These are phyloP conservation scores for Penicillium simplicissimum DNA, from an alignment of 495 filamentous ascomycete genomes.

Conservation along the genomic window DNA sequence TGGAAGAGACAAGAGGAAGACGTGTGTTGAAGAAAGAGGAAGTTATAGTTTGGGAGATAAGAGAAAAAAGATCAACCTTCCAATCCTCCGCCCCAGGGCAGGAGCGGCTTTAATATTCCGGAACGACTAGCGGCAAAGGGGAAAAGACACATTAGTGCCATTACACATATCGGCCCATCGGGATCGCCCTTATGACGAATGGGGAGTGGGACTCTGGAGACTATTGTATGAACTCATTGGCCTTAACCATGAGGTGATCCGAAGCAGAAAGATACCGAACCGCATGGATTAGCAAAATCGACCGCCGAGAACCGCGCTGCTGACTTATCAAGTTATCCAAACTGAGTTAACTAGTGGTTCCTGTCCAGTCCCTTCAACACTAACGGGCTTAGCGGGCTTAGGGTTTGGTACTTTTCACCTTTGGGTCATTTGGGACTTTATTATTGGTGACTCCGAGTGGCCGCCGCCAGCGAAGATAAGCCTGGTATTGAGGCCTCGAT, in stretches of 20 bases:
- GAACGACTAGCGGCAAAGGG: not conserved
- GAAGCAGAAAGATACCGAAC: slow-evolving; percentile 49
- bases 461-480: not conserved
- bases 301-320: slow-evolving; percentile 37
- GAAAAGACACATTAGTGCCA: no score
- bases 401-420: not conserved
- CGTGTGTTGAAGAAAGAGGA: not conserved
- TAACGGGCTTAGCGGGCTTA: not conserved
- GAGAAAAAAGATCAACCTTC: not conserved
- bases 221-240: slow-evolving; percentile 3
- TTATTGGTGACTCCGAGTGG: not conserved
- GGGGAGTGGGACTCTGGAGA: slow-evolving; percentile 14
- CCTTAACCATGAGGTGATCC: slow-evolving; percentile 39
- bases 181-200: slow-evolving; percentile 29
- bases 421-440: not conserved
- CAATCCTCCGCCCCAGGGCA: slow-evolving; percentile 8
- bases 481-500: not conserved
- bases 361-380: not conserved
- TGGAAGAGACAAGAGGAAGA: slow-evolving; percentile 6
- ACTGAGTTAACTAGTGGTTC: no score
- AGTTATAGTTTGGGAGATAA: slow-evolving; percentile 9
- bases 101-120: slow-evolving; percentile 23
- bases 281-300: slow-evolving; percentile 44
- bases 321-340: no score
- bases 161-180: slow-evolving; percentile 38